phyloP scores from a whole-genome alignment of 176 grass and related monocot genomes.

The Avena eriantha region DNA sequence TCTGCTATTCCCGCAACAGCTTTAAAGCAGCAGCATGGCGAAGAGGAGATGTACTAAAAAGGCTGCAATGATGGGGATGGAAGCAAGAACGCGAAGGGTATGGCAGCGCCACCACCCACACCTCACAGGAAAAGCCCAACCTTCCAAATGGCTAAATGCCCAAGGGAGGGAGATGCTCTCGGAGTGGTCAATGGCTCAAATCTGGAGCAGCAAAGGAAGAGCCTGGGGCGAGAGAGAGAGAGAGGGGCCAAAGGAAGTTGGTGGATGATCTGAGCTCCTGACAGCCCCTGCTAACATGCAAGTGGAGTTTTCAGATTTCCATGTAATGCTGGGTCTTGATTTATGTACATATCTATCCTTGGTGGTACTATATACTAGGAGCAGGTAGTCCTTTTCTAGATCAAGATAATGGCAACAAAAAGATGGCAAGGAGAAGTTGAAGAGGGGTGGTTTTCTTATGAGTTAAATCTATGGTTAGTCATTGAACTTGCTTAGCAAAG shows the following conservation, averaged over 20 bases:
- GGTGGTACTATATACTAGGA: neutral
- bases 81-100: constrained; percentile 49
- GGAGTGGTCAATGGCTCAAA: constrained; percentile 54
- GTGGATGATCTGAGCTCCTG: constrained; percentile 56
- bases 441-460: too few species aligned
- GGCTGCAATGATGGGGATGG: constrained; percentile 54
- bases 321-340: constrained; percentile 41
- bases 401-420: constrained; percentile 37
- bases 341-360: constrained; percentile 24
- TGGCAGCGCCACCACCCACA: constrained; percentile 42
- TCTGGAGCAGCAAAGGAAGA: neutral
- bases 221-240: neutral
- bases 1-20: constrained; percentile 30
- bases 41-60: constrained; percentile 35
- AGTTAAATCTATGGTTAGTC: too few species aligned
- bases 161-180: constrained; percentile 21
- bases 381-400: neutral
- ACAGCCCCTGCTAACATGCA: constrained; percentile 39
- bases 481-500: too few species aligned
- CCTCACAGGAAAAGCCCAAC: constrained; percentile 50
- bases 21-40: constrained; percentile 50
- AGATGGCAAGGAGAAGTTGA: constrained; percentile 2
- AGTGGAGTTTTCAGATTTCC: constrained; percentile 51
- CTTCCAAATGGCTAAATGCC: constrained; percentile 49
- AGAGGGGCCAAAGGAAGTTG: constrained; percentile 44